These are phyloP conservation scores for Malassezia arunalokei DNA, from an alignment of 1,284 basidiomycete genomes.

Conservation along the genomic window DNA sequence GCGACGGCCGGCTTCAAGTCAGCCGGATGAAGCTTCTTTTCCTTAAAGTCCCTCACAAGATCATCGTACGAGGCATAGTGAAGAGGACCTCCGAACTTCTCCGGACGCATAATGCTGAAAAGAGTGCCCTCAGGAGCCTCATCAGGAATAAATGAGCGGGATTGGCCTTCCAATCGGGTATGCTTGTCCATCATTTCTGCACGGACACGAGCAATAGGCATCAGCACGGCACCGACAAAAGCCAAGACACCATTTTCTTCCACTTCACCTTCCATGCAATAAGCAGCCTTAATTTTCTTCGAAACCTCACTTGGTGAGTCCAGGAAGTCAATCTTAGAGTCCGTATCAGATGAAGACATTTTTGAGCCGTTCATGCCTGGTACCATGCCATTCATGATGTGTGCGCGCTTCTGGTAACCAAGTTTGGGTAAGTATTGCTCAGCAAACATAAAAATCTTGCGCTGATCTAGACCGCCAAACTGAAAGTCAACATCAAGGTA, in stretches of 20 bases:
- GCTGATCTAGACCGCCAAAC: conserved; percentile 94
- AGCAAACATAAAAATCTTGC: conserved; percentile 97
- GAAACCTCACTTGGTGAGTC: conserved; percentile 71
- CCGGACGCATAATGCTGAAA: conserved; percentile 64
- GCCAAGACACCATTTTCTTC: conserved; percentile 81
- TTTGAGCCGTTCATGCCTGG: conserved; percentile 87
- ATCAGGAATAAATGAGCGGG: conserved; percentile 48
- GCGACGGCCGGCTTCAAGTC: conserved; percentile 74
- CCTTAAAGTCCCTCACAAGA: conserved; percentile 65
- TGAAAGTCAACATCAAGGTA: conserved; percentile 94
- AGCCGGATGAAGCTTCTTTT: conserved; percentile 69
- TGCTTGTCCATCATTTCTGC: conserved; percentile 22
- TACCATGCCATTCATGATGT: conserved; percentile 98
- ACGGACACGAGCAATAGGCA: conserved; percentile 58
- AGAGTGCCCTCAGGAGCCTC: conserved; percentile 64
- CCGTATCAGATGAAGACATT: conserved; percentile 96
- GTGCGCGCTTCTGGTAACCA: conserved; percentile 86
- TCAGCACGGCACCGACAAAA: conserved; percentile 75
- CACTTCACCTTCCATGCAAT: conserved; percentile 76
- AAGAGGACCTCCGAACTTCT: conserved; percentile 69
- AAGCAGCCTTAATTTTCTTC: conserved; percentile 81
- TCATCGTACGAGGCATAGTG: conserved; percentile 63
- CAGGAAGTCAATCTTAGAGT: conserved; percentile 95
- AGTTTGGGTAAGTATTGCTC: conserved; percentile 85
- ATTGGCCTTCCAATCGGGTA: conserved; percentile 18